phyloP scores from a whole-genome alignment of 2,329 filamentous ascomycete species.

The Penicillium sp. region DNA sequence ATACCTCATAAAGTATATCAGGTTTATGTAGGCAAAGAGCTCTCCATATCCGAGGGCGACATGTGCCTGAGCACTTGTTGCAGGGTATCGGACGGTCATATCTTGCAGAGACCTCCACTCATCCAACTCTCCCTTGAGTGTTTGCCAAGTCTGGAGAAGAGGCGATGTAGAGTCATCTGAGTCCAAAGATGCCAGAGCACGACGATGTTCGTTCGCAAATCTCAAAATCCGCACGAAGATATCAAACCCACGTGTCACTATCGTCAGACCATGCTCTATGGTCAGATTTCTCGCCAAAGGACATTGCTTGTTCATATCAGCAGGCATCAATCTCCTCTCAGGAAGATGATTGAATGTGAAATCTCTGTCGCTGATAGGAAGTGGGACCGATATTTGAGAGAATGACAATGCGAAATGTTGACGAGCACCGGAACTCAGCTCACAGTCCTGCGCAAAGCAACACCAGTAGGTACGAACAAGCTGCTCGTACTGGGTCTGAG shows the following conservation, averaged over 20 bases:
- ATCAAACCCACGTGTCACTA: constrained; percentile 39
- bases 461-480: constrained; percentile 41
- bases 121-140: constrained; percentile 34
- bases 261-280: constrained; percentile 36
- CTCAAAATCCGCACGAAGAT: constrained; percentile 39
- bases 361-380: constrained; percentile 38
- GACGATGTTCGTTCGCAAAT: constrained; percentile 39
- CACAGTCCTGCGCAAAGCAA: constrained; percentile 40
- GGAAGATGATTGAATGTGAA: constrained; percentile 33
- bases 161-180: constrained; percentile 15
- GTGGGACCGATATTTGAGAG: constrained; percentile 37
- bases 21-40: constrained; percentile 40
- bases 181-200: constrained; percentile 23
- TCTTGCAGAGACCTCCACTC: constrained; percentile 39
- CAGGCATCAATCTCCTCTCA: constrained; percentile 29
- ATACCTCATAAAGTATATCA: constrained; percentile 41
- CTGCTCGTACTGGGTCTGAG: constrained; percentile 37
- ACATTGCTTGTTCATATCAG: constrained; percentile 27
- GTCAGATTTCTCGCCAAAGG: constrained; percentile 23
- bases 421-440: constrained; percentile 38
- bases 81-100: constrained; percentile 33
- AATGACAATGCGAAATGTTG: constrained; percentile 41
- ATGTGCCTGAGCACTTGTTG: constrained; percentile 36
- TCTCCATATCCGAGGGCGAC: constrained; percentile 39
- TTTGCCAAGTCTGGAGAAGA: constrained; percentile 29